Conservation (phyloP, 2,329 filamentous ascomycete species). For the Venturia aucupariae region DNA sequence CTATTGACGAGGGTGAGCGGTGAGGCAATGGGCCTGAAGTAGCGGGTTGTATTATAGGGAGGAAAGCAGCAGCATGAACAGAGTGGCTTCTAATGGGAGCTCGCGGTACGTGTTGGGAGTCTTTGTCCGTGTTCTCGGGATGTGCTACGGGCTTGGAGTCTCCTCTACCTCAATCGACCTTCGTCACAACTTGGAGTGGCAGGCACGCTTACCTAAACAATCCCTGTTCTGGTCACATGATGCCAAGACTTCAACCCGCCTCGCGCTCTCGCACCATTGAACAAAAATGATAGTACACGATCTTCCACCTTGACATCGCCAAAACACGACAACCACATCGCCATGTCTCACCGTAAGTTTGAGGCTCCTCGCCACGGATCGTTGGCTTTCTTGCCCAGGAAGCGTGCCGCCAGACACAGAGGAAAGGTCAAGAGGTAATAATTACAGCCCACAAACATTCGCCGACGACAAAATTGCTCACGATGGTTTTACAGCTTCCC, state of each 20-base stretch:
- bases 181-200: not conserved
- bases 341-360: constrained; percentile 56
- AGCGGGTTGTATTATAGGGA: not conserved
- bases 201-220: not conserved
- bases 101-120: not conserved
- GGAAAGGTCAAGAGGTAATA: constrained; percentile 97
- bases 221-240: not conserved
- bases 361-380: constrained; percentile 88
- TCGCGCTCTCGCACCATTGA: no score
- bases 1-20: not conserved
- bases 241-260: no score
- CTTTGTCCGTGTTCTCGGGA: constrained; percentile 5
- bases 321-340: constrained; percentile 23
- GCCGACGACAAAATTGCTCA: constrained; percentile 8
- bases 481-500: constrained; percentile 61
- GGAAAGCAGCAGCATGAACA: not conserved
- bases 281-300: no score
- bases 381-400: constrained; percentile 52
- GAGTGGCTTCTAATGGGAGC: not conserved
- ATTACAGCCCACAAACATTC: constrained; percentile 27
- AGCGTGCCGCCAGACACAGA: constrained; percentile 88
- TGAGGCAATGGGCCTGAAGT: not conserved
- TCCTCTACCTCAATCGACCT: not conserved
- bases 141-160: not conserved
- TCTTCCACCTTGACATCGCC: not conserved